Conservation (phyloP, 2,329 filamentous ascomycete species). For the Fusarium sp. region DNA sequence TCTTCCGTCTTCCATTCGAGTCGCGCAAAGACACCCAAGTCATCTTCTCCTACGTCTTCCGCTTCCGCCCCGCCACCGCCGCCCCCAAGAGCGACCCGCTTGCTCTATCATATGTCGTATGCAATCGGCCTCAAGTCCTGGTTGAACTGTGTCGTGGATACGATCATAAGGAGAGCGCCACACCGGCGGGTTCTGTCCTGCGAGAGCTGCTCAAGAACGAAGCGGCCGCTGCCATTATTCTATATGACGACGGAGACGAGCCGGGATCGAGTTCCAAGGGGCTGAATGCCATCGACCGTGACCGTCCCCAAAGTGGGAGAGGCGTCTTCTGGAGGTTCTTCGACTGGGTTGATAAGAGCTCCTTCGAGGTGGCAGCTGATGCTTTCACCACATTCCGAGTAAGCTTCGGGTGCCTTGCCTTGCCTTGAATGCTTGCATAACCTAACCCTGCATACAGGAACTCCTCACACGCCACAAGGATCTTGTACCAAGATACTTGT, state of each 20-base stretch:
- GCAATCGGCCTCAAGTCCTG: slow-evolving; percentile 86
- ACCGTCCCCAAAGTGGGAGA: slow-evolving; percentile 77
- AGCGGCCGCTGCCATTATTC: slow-evolving; percentile 86
- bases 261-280: slow-evolving; percentile 78
- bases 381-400: slow-evolving; percentile 97
- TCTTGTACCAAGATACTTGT: slow-evolving; percentile 86
- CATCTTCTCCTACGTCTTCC: slow-evolving; percentile 94
- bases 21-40: slow-evolving; percentile 95
- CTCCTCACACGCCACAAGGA: slow-evolving; percentile 94
- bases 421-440: background rate
- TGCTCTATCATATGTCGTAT: slow-evolving; percentile 88
- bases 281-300: slow-evolving; percentile 79
- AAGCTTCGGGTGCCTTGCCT: slow-evolving; percentile 47
- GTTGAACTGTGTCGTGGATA: slow-evolving; percentile 91
- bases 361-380: slow-evolving; percentile 96
- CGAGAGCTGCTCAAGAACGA: slow-evolving; percentile 91
- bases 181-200: slow-evolving; percentile 88
- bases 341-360: slow-evolving; percentile 94
- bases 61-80: slow-evolving; percentile 79
- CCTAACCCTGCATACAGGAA: slow-evolving; percentile 67
- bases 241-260: slow-evolving; percentile 87
- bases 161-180: slow-evolving; percentile 88
- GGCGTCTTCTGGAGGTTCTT: slow-evolving; percentile 98
- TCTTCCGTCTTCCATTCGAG: slow-evolving; percentile 92
- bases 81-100: slow-evolving; percentile 79